Conservation (phyloP, 1,139 yeast genomes). For the Hyphopichia buzzinii region DNA sequence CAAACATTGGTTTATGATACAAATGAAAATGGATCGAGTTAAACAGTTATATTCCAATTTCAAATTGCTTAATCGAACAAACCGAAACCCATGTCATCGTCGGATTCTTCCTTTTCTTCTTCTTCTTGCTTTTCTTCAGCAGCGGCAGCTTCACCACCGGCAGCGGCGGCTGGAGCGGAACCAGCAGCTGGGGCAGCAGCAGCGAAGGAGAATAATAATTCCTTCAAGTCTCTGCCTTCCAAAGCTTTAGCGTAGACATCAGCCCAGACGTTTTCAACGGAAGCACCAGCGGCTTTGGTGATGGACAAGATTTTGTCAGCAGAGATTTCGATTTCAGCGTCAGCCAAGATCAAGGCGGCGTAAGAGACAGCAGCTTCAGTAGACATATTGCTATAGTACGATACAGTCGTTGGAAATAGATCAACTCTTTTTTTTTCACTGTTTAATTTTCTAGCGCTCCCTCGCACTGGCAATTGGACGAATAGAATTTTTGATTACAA, state of each 20-base stretch:
- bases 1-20: not conserved
- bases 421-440: not conserved
- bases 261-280: constrained; percentile 88
- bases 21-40: not conserved
- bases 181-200: constrained; percentile 45
- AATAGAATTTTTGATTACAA: too few species aligned
- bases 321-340: constrained; percentile 93
- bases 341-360: constrained; percentile 98
- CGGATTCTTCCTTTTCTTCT: constrained; percentile 65
- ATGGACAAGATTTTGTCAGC: constrained; percentile 86
- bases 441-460: not conserved
- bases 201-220: constrained; percentile 78
- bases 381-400: constrained; percentile 38
- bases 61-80: constrained; percentile 43
- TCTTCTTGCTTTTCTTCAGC: constrained; percentile 47
- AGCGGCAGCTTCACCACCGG: constrained; percentile 58
- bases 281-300: constrained; percentile 88
- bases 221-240: constrained; percentile 95
- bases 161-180: constrained; percentile 55
- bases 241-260: constrained; percentile 94
- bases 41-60: not conserved
- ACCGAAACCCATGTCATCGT: constrained; percentile 78
- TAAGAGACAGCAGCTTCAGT: constrained; percentile 67
- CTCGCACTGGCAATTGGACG: too few species aligned
- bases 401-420: not conserved